Conservation (phyloP, 805 yeast species). For the Monosporozyma yasuniensis region DNA sequence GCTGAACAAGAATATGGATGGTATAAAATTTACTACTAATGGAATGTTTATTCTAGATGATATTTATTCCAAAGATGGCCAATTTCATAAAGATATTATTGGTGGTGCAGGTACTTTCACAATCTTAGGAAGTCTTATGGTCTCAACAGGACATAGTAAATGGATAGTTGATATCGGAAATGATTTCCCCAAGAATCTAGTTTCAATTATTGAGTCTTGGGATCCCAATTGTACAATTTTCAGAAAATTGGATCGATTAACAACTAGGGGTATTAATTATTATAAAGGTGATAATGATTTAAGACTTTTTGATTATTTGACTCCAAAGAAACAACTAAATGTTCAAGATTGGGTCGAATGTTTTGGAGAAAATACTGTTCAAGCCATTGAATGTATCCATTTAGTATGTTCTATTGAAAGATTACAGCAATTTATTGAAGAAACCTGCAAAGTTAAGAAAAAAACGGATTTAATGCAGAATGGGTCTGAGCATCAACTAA, state of each 20-base stretch:
- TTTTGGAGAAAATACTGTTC: constrained; percentile 8
- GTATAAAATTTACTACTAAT: constrained; percentile 44
- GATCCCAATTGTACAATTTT: constrained; percentile 43
- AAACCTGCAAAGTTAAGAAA: no score
- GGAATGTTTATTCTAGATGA: constrained; percentile 92
- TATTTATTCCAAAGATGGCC: constrained; percentile 39
- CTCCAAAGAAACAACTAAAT: constrained; percentile 54
- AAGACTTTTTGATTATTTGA: constrained; percentile 50
- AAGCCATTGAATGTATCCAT: constrained; percentile 1
- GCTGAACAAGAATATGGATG: no score
- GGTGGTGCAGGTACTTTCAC: constrained; percentile 93
- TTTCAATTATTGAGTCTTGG: constrained; percentile 48
- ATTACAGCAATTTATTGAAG: no score
- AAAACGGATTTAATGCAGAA: no score
- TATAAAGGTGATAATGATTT: constrained; percentile 57
- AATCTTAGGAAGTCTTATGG: constrained; percentile 60
- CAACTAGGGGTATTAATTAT: constrained; percentile 76
- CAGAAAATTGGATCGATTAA: constrained; percentile 44
- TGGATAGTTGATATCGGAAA: constrained; percentile 74
- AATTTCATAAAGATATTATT: constrained; percentile 41
- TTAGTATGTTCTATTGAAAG: no score
- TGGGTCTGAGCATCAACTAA: no score
- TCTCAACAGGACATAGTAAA: constrained; percentile 36
- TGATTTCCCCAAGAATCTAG: constrained; percentile 55
- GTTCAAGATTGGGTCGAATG: constrained; percentile 37